phyloP scores from a whole-genome alignment of 1,284 basidiomycete species.

The Rhodotorula glutinis region DNA sequence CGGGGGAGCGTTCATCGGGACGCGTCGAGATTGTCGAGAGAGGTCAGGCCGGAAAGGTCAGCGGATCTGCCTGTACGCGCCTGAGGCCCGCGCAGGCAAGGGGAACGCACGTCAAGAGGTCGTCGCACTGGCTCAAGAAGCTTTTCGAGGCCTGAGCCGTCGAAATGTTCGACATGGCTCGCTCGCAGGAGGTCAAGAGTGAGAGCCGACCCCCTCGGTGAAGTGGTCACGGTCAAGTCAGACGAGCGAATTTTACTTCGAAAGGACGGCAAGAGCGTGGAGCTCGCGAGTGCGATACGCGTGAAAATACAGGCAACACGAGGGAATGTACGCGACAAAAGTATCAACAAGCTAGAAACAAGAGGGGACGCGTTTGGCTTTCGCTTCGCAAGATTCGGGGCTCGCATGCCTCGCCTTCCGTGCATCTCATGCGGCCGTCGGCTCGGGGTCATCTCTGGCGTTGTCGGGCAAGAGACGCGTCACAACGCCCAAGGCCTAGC shows the following conservation, averaged over 20 bases:
- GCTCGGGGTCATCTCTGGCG: conserved; percentile 1
- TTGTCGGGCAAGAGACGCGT: conserved; percentile 41
- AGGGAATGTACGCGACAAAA: not conserved
- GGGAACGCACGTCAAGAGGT: conserved; percentile 36
- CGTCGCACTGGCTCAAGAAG: conserved; percentile 35
- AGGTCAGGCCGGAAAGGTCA: not conserved
- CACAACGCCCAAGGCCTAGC: conserved; percentile 43
- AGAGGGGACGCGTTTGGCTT: not conserved
- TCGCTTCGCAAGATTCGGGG: too few relatives aligned
- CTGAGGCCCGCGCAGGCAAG: not conserved
- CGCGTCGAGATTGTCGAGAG: not conserved
- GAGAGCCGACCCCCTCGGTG: not conserved
- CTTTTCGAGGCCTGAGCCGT: conserved; percentile 17
- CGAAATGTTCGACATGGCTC: conserved; percentile 7
- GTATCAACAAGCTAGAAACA: not conserved
- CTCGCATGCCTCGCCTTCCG: too few relatives aligned
- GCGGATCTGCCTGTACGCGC: too few relatives aligned
- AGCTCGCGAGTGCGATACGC: too few relatives aligned
- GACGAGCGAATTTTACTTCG: too few relatives aligned
- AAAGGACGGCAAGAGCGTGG: too few relatives aligned
- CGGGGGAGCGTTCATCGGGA: not conserved
- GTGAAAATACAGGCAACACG: conserved; percentile 2
- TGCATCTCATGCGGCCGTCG: not conserved
- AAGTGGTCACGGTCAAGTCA: too few relatives aligned
- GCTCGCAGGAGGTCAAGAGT: not conserved